Percentiles rank a stretch among this genome's conserved stretches.
phyloP scores from a whole-genome alignment of 805 yeast genomes.

The Metschnikowia chrysomelidarum region DNA sequence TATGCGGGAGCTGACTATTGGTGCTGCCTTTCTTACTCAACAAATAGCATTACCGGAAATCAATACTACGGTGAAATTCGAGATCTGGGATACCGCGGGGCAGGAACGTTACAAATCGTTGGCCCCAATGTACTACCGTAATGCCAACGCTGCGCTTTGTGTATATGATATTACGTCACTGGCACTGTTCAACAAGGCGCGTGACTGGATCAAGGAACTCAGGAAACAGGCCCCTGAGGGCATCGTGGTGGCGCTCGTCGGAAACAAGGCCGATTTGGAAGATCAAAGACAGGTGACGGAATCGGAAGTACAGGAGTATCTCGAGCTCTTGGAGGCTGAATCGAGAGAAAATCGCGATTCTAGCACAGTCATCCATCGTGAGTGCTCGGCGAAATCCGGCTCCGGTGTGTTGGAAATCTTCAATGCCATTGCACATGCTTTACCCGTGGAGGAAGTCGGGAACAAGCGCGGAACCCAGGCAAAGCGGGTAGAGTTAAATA shows the following conservation, averaged over 20 bases:
- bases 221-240: slow-evolving; percentile 94
- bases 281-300: slow-evolving; percentile 48
- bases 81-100: slow-evolving; percentile 97
- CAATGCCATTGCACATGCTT: slow-evolving; percentile 37
- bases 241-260: slow-evolving; percentile 89
- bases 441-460: slow-evolving; percentile 41
- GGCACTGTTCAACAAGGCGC: slow-evolving; percentile 90
- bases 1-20: slow-evolving; percentile 96
- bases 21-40: slow-evolving; percentile 96
- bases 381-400: slow-evolving; percentile 46
- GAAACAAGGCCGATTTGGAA: slow-evolving; percentile 83
- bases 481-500: slow-evolving; percentile 18
- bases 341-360: slow-evolving; percentile 23
- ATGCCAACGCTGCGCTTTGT: slow-evolving; percentile 95
- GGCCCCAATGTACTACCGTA: slow-evolving; percentile 97
- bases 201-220: slow-evolving; percentile 96
- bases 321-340: slow-evolving; percentile 37
- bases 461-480: slow-evolving; percentile 12
- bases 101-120: slow-evolving; percentile 95
- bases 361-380: slow-evolving; percentile 29
- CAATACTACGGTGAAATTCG: slow-evolving; percentile 77
- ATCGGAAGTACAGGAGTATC: slow-evolving; percentile 48
- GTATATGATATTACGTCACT: slow-evolving; percentile 96
- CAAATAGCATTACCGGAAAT: slow-evolving; percentile 78
- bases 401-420: slow-evolving; percentile 44